Base-by-base conservation (phyloP, 2,329 filamentous ascomycete genomes). In the Fusarium nematophilum region DNA sequence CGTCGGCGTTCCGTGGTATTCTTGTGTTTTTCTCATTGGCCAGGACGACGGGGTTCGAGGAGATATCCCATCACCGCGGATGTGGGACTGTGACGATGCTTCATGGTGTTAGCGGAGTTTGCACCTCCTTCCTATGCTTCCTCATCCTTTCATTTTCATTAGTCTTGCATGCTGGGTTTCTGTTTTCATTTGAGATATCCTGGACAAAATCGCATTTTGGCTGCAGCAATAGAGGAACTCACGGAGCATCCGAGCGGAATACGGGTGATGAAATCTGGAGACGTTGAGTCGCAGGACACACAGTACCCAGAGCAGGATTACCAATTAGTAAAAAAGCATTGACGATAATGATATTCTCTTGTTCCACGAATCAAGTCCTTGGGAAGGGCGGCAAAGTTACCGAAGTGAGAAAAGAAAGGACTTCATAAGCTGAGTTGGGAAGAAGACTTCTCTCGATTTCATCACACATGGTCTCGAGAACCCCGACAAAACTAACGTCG, bases 301-400 rank as follows among this genome's bases (percentile, higher is more conserved):
- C 15, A 27, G 10, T 36, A 37, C 17, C 14, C 36, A 14, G 18
- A 11, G 38, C 15, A 23, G 43, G 18, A 21, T 13, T 36, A 38
- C 37, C 58, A 44, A 37, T 11, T 44, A 52, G 52, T 56, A 45
- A 60, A 43, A n/a, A n/a, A n/a, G n/a, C n/a, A n/a, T n/a, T n/a
- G n/a, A n/a, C n/a, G n/a, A n/a, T n/a, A n/a, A n/a, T n/a, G n/a
- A n/a, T n/a, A n/a, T n/a, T n/a, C n/a, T n/a, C n/a, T n/a, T n/a
- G n/a, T n/a, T n/a, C n/a, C n/a, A n/a, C n/a, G n/a, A n/a, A n/a
- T n/a, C n/a, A n/a, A n/a, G n/a, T n/a, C n/a, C n/a, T n/a, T n/a
- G n/a, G n/a, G n/a, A n/a, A n/a, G n/a, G n/a, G n/a, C n/a, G n/a
- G n/a, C n/a, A n/a, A n/a, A n/a, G n/a, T n/a, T n/a, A n/a, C n/a